A percentile compares a stretch with the other conserved stretches of the same genome.
These are phyloP conservation scores for Eremothecium coryli DNA, from an alignment of 1,139 yeast genomes.

Conservation along the genomic window DNA sequence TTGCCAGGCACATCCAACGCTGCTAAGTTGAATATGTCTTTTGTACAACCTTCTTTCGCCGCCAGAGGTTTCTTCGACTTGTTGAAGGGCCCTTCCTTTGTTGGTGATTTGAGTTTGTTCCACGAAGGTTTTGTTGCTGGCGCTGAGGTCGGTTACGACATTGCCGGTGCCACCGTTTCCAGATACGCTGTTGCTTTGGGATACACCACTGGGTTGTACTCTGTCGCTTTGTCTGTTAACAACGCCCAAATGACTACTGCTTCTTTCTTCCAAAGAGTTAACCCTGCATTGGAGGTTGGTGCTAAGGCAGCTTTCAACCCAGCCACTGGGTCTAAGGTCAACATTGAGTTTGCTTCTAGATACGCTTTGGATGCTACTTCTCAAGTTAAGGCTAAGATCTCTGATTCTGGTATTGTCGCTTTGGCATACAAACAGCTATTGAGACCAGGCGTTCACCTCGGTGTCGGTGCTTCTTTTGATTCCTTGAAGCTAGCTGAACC, in stretches of 20 bases:
- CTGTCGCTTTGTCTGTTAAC: slow-evolving; percentile 80
- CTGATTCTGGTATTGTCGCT: slow-evolving; percentile 94
- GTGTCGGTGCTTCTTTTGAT: slow-evolving; percentile 96
- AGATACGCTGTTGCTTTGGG: slow-evolving; percentile 93
- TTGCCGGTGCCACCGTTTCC: slow-evolving; percentile 83
- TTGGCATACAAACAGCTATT: slow-evolving; percentile 89
- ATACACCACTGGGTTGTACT: slow-evolving; percentile 70
- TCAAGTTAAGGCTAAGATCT: slow-evolving; percentile 92
- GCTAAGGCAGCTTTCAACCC: slow-evolving; percentile 97
- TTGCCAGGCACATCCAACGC: slow-evolving; percentile 83
- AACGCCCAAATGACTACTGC: slow-evolving; percentile 89
- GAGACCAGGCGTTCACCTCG: slow-evolving; percentile 95
- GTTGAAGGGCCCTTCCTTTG: slow-evolving; percentile 89
- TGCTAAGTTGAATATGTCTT: slow-evolving; percentile 85
- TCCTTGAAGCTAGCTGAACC: slow-evolving; percentile 94
- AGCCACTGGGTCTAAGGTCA: slow-evolving; percentile 61
- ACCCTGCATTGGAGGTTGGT: slow-evolving; percentile 89
- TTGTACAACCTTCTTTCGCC: slow-evolving; percentile 86
- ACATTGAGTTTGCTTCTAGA: slow-evolving; percentile 93
- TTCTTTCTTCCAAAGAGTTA: slow-evolving; percentile 94
- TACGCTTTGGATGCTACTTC: slow-evolving; percentile 81
- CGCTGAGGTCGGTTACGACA: slow-evolving; percentile 95
- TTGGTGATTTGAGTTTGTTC: slow-evolving; percentile 91
- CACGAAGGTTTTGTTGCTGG: slow-evolving; percentile 97
- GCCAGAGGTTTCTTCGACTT: slow-evolving; percentile 94